Percentiles rank a stretch among this genome's conserved stretches.
Evolutionary conservation across 2,329 filamentous ascomycete species (phyloP).

Genomic region (Nannizziopsis arthrosporioides): DNA sequence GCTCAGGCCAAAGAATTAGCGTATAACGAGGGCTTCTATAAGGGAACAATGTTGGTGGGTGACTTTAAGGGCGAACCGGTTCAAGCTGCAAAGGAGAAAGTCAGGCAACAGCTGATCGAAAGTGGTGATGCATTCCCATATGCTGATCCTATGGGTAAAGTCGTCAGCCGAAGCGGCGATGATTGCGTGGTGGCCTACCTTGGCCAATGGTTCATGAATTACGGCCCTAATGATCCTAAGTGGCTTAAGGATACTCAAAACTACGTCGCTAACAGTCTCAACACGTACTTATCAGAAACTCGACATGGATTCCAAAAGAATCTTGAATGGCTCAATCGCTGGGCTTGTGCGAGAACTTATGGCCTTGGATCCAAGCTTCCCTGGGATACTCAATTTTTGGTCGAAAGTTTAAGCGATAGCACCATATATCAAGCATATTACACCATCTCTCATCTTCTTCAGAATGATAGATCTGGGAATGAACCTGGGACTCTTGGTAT

Average conservation of each 20-base stretch:
- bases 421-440: conserved; percentile 69
- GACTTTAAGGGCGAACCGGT: conserved; percentile 82
- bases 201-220: conserved; percentile 97
- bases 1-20: conserved; percentile 90
- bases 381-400: conserved; percentile 82
- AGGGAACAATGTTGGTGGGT: conserved; percentile 77
- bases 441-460: conserved; percentile 53
- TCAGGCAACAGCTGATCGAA: conserved; percentile 65
- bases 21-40: conserved; percentile 96
- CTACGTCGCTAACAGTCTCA: conserved; percentile 60
- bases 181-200: conserved; percentile 87
- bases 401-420: conserved; percentile 83
- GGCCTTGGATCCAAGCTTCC: conserved; percentile 89
- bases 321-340: conserved; percentile 85
- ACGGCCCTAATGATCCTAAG: conserved; percentile 66
- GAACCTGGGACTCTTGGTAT: conserved; percentile 57
- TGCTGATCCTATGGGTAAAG: conserved; percentile 81
- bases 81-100: conserved; percentile 73
- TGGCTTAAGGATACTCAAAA: conserved; percentile 69
- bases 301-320: conserved; percentile 73
- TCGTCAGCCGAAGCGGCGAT: conserved; percentile 79
- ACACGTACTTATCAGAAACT: conserved; percentile 68
- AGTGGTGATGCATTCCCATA: conserved; percentile 76
- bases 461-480: conserved; percentile 76
- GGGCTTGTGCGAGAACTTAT: conserved; percentile 86